A percentile compares a stretch with the other conserved stretches of the same genome.
Evolutionary conservation across 2,329 filamentous ascomycete species (phyloP).

Genomic region (Diaporthe humulicola): DNA sequence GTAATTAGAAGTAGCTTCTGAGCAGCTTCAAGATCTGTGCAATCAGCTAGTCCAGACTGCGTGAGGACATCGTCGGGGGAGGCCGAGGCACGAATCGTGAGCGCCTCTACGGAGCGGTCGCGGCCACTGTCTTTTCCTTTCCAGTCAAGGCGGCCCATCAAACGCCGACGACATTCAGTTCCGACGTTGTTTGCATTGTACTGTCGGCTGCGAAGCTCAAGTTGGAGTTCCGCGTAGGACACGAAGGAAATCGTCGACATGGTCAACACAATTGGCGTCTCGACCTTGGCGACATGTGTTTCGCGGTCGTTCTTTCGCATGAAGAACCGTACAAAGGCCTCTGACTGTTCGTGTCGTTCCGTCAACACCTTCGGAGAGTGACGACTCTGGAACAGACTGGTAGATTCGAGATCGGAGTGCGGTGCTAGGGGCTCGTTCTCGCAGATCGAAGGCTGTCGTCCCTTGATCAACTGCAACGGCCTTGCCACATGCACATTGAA

Average conservation of each 20-base stretch:
- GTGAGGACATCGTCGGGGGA: slow-evolving; percentile 33
- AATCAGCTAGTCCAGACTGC: background rate
- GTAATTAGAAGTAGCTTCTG: slow-evolving; percentile 17
- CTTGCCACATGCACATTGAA: slow-evolving; percentile 56
- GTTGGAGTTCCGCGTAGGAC: slow-evolving; percentile 32
- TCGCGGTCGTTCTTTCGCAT: slow-evolving; percentile 60
- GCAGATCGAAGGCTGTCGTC: slow-evolving; percentile 53
- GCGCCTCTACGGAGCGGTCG: slow-evolving; percentile 37
- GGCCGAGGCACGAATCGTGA: slow-evolving; percentile 34
- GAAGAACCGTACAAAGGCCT: slow-evolving; percentile 70
- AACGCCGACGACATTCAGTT: slow-evolving; percentile 34
- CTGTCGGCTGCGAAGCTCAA: slow-evolving; percentile 36
- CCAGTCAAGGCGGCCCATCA: slow-evolving; percentile 38
- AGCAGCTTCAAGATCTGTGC: background rate
- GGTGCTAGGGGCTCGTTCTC: slow-evolving; percentile 48
- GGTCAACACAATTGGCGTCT: slow-evolving; percentile 46
- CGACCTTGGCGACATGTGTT: slow-evolving; percentile 41
- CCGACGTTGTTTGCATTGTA: slow-evolving; percentile 38
- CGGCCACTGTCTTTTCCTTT: slow-evolving; percentile 25
- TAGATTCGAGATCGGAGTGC: slow-evolving; percentile 50
- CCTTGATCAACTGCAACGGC: slow-evolving; percentile 48
- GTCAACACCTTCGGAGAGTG: slow-evolving; percentile 51
- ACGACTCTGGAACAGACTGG: slow-evolving; percentile 49
- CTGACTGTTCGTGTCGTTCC: slow-evolving; percentile 56
- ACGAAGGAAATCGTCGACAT: slow-evolving; percentile 39